A percentile compares a stretch with the other conserved stretches of the same genome.
These are phyloP conservation scores for Capsella bursapastoris DNA, from an alignment of 345 rosid species.

Conservation along the genomic window DNA sequence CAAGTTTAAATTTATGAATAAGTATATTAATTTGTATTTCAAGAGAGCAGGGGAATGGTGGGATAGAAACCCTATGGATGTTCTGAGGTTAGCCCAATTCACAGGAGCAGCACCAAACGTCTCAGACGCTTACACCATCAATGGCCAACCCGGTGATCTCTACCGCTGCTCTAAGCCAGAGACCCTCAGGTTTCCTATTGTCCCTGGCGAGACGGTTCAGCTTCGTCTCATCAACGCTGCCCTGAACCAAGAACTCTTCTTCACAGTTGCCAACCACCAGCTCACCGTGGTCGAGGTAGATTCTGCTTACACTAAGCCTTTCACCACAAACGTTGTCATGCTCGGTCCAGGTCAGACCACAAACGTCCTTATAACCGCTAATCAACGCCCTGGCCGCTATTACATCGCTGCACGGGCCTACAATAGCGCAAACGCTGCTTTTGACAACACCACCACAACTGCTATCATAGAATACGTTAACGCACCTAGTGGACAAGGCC, in stretches of 20 bases:
- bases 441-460: slow-evolving; percentile 61
- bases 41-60: slow-evolving; percentile 69
- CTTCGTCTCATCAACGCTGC: slow-evolving; percentile 70
- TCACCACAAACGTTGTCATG: slow-evolving; percentile 54
- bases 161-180: slow-evolving; percentile 42
- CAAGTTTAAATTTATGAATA: background rate
- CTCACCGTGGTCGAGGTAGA: slow-evolving; percentile 74
- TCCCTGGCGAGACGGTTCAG: slow-evolving; percentile 56
- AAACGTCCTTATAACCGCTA: slow-evolving; percentile 55
- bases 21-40: background rate
- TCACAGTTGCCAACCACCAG: slow-evolving; percentile 63
- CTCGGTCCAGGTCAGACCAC: slow-evolving; percentile 74
- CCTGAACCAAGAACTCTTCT: slow-evolving; percentile 71
- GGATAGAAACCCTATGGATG: slow-evolving; percentile 66
- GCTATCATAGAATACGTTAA: slow-evolving; percentile 62
- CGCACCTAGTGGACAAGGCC: slow-evolving; percentile 40
- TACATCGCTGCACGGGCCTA: slow-evolving; percentile 64
- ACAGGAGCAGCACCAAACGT: slow-evolving; percentile 68
- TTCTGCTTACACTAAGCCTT: slow-evolving; percentile 64
- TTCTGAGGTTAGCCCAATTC: slow-evolving; percentile 55
- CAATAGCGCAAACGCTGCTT: slow-evolving; percentile 57
- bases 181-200: slow-evolving; percentile 15
- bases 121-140: slow-evolving; percentile 79
- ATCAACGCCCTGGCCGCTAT: slow-evolving; percentile 52
- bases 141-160: slow-evolving; percentile 66